Conservation (phyloP, 306 rosid species). For the Gastrolobium bilobum region DNA sequence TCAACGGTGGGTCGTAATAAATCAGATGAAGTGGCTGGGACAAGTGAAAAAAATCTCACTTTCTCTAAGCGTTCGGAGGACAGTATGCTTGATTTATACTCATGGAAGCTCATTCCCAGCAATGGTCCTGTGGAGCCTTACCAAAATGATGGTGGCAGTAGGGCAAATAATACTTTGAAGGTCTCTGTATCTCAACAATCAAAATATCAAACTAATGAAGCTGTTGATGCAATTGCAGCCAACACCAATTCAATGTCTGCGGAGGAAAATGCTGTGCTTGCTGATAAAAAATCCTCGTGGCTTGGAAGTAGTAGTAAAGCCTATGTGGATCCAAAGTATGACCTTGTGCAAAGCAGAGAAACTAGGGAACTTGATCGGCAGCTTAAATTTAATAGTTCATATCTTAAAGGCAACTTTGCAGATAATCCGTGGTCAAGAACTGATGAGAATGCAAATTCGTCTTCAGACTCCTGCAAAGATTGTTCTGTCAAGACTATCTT, state of each 20-base stretch:
- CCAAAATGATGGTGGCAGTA: constrained; percentile 61
- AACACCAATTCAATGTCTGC: constrained; percentile 55
- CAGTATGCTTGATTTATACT: constrained; percentile 70
- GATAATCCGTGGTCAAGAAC: constrained; percentile 77
- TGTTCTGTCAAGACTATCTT: constrained; percentile 85
- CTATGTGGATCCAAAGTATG: constrained; percentile 58
- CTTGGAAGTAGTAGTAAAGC: constrained; percentile 72
- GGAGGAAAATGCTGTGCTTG: constrained; percentile 58
- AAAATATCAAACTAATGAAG: constrained; percentile 56
- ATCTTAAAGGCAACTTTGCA: constrained; percentile 64
- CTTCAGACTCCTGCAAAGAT: constrained; percentile 78
- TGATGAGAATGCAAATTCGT: constrained; percentile 64
- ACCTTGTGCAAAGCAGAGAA: constrained; percentile 59
- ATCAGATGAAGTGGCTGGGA: constrained; percentile 68
- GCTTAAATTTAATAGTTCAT: constrained; percentile 57
- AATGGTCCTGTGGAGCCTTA: constrained; percentile 66
- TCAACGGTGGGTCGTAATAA: constrained; percentile 65
- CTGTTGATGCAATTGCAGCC: constrained; percentile 48
- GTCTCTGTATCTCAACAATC: constrained; percentile 58
- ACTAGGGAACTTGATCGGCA: constrained; percentile 67
- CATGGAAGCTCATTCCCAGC: constrained; percentile 73
- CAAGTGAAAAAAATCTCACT: constrained; percentile 67
- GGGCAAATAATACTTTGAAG: constrained; percentile 51
- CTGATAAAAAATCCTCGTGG: constrained; percentile 67
- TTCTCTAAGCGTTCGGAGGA: constrained; percentile 78